Conservation (phyloP, 23 red algal species). For the Gracilaria domingensis region DNA sequence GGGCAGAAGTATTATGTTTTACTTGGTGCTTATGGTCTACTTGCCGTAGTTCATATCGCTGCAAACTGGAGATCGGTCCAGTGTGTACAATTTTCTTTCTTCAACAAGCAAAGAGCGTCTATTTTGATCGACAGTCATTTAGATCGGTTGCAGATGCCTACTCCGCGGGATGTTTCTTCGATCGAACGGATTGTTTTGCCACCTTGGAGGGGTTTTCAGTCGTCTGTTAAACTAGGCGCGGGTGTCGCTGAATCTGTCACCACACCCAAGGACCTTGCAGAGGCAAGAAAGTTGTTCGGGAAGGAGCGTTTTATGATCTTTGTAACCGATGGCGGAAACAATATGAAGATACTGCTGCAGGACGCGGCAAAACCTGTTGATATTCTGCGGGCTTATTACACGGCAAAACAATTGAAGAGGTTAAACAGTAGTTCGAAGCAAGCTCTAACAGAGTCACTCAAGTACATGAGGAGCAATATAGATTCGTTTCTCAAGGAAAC, state of each 20-base stretch:
- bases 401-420: slow-evolving; percentile 42
- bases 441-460: slow-evolving; percentile 47
- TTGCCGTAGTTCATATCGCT: slow-evolving; percentile 84
- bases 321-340: slow-evolving; percentile 3
- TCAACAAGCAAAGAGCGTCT: slow-evolving; percentile 95
- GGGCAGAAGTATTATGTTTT: slow-evolving; percentile 90
- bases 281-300: slow-evolving; percentile 45
- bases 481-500: slow-evolving; percentile 26
- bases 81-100: slow-evolving; percentile 94
- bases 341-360: slow-evolving; percentile 30
- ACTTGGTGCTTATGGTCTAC: slow-evolving; percentile 79
- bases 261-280: slow-evolving; percentile 8
- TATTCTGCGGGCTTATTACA: slow-evolving; percentile 59
- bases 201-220: slow-evolving; percentile 83
- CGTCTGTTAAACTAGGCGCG: slow-evolving; percentile 83
- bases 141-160: slow-evolving; percentile 58
- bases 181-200: slow-evolving; percentile 86
- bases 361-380: slow-evolving; percentile 35
- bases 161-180: slow-evolving; percentile 80
- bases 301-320: slow-evolving; percentile 66
- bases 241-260: slow-evolving; percentile 49
- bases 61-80: slow-evolving; percentile 93
- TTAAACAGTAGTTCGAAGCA: slow-evolving; percentile 13
- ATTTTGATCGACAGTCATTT: slow-evolving; percentile 83
- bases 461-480: slow-evolving; percentile 50